Percentiles rank a stretch among this genome's conserved stretches.
Conservation (phyloP, 345 rosid species). For the Geranium brycei region DNA sequence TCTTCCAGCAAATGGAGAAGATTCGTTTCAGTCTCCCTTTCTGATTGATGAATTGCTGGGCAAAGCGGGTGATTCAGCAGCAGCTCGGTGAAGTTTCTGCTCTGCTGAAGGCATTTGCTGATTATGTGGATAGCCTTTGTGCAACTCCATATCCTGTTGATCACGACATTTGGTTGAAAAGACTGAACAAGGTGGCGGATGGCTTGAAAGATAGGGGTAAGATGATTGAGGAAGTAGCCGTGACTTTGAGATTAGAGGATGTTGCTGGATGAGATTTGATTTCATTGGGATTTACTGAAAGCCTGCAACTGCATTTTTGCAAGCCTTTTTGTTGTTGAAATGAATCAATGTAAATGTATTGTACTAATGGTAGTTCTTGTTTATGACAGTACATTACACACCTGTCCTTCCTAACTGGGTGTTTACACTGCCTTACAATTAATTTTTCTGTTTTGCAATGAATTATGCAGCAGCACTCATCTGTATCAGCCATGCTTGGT, state of each 20-base stretch:
- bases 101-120: slow-evolving; percentile 91
- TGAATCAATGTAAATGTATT: not conserved
- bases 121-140: slow-evolving; percentile 89
- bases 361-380: not conserved
- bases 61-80: slow-evolving; percentile 83
- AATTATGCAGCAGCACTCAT: too few relatives aligned
- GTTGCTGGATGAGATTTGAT: slow-evolving; percentile 18
- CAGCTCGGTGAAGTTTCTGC: slow-evolving; percentile 87
- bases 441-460: too few relatives aligned
- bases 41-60: slow-evolving; percentile 55
- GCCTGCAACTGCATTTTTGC: not conserved
- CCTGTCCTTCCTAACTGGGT: not conserved
- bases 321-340: not conserved
- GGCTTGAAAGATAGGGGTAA: slow-evolving; percentile 38
- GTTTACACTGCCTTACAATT: not conserved
- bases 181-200: slow-evolving; percentile 43
- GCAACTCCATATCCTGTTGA: slow-evolving; percentile 97
- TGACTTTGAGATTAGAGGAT: slow-evolving; percentile 15
- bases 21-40: slow-evolving; percentile 33
- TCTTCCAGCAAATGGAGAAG: slow-evolving; percentile 12
- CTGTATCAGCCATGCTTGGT: too few relatives aligned
- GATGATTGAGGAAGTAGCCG: slow-evolving; percentile 29
- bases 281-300: not conserved
- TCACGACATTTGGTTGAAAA: slow-evolving; percentile 80
- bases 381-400: not conserved